A percentile compares a stretch with the other conserved stretches of the same genome.
Conservation (phyloP, 177 flowering plant genomes). For the Vitis hybrid region DNA sequence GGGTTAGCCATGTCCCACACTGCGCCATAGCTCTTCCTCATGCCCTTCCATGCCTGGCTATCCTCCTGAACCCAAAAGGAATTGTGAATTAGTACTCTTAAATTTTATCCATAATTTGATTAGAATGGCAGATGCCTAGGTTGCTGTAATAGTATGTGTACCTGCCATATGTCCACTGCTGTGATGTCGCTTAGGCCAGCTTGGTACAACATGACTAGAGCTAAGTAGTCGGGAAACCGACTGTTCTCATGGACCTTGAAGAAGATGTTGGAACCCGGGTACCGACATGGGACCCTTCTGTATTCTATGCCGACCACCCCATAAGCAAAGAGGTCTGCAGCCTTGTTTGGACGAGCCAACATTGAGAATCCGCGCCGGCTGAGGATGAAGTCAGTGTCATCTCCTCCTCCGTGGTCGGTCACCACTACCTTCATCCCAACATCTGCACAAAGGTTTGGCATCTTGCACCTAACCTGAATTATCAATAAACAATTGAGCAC, state of each 20-base stretch:
- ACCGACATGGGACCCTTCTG: conserved; percentile 62
- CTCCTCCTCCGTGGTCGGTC: conserved; percentile 78
- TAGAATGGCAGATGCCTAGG: not conserved
- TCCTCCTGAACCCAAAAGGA: conserved; percentile 46
- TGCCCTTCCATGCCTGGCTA: conserved; percentile 61
- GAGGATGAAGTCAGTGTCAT: conserved; percentile 76
- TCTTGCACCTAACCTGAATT: conserved; percentile 69
- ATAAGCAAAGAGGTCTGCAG: conserved; percentile 40
- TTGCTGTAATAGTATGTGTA: conserved; percentile 13
- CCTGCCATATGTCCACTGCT: conserved; percentile 72
- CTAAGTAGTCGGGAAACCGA: conserved; percentile 61
- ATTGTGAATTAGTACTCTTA: too few relatives aligned
- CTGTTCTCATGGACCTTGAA: conserved; percentile 70
- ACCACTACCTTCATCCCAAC: conserved; percentile 63
- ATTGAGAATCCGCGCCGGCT: conserved; percentile 52
- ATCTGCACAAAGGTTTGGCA: conserved; percentile 47
- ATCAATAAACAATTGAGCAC: not conserved
- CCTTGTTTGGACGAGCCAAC: conserved; percentile 48
- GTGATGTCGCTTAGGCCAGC: conserved; percentile 53
- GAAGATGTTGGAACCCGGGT: conserved; percentile 43
- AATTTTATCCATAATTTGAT: not conserved
- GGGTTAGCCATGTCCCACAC: conserved; percentile 76
- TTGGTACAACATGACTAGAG: conserved; percentile 53
- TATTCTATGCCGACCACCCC: conserved; percentile 80
- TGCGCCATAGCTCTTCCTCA: conserved; percentile 74